Base-by-base conservation (phyloP, 345 rosid species). In the Eucalyptus curtisii region DNA sequence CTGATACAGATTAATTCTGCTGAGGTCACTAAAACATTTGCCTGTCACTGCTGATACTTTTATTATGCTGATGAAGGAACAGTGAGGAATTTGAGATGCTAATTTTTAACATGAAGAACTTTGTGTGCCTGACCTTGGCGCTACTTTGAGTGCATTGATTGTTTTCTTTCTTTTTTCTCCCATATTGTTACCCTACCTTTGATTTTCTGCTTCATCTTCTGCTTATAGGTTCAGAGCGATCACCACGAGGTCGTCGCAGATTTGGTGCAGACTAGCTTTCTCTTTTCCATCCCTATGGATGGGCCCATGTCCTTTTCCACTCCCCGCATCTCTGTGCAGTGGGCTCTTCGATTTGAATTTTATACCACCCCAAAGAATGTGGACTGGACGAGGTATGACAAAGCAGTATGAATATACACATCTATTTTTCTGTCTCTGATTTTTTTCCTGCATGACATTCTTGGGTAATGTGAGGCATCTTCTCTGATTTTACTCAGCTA, bases 291-390 rank as follows among this genome's bases (percentile, higher is more conserved):
- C 92, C 99, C 99, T n/a, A 93, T 93, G 91, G 99, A 98, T 90
- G 99, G 99, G 48, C 99, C 99, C 22, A 97, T 96, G 99, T 97
- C 99, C 80, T 98, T 98, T 92, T 92, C 97, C 59, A 95, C 99
- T 76, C 93, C 93, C 24, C 95, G 91, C 87, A 95, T 98, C 90
- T 95, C 96, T 44, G 97, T 96, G 89, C 95, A 95, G 87, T 98
- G 99, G 99, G 95, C 92, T 91, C 92, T 98, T 33, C 94, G 99
- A 88, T 98, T 98, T 92, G 99, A 98, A 93, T 98, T 98, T 89
- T 92, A 93, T 89, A 95, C 95, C 85, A 95, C 97, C 19, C 98
- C 98, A 17, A 97, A 94, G 92, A 91, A 95, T 86, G 94, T 98
- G 61, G 95, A 95, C 92, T 94, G 97, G 95, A 92, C 91, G 87